Base-by-base conservation (phyloP, 495 filamentous ascomycete genomes). In the Pyrenula massariospora region DNA sequence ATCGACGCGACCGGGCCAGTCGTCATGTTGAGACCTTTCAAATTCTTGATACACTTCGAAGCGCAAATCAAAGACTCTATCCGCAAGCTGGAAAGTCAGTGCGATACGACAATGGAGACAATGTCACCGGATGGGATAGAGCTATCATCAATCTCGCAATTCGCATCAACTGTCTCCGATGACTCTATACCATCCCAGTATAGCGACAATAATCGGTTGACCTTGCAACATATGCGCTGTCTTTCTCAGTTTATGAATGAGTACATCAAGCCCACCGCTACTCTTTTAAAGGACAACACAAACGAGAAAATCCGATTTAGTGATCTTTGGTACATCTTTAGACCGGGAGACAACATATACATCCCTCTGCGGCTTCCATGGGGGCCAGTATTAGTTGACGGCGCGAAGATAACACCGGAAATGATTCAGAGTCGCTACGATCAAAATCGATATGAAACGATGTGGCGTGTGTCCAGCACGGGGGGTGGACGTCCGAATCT, bases 261-360 rank as follows among this genome's bases (percentile, higher is more conserved):
- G 15, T 42, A 42, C 31, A 42, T 42, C 31, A 42, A 42, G 31
- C 31, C 31, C 31, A 42, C 31, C 31, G 15, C 31, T 42, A 42
- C 31, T 42, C 31, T 5, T 8, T 8, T 42, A 5, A 15, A 42
- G 31, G 15, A 15, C 31, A 15, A 15, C 31, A 15, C 5, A 42
- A 5, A 42, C 52, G 56, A 57, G 21, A 68, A 47, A 54, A 57
- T 74, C 20, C 51, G 60, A 19, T 76, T 71, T 55, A 36, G 59
- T 2, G 70, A 76, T 49, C 24, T 76, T 1, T 76, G 73, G 73
- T 61, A 71, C 54, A 53, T 76, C 2, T 76, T 74, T 59, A 57
- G 57, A 48, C 68, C 70, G 47, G 59, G 73, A 2, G 62, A 52
- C n/a, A 66, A 65, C 53, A 65, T 70, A 42, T 42, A 42, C 31